A percentile compares a stretch with the other conserved stretches of the same genome.
Evolutionary conservation across 148 eudicot genomes (phyloP).

Genomic region (Vaccinium macrocarpon): DNA sequence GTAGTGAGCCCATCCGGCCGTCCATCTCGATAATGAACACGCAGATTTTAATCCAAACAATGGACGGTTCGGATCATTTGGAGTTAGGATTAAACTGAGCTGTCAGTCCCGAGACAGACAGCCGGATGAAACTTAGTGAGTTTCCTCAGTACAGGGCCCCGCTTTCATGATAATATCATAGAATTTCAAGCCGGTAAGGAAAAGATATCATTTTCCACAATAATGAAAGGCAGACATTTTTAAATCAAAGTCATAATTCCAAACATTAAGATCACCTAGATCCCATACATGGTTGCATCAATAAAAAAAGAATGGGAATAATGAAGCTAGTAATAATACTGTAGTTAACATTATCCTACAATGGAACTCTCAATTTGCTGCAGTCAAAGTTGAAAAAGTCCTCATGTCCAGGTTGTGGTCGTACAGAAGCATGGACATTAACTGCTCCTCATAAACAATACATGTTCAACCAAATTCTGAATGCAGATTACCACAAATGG

Average conservation of each 20-base stretch:
- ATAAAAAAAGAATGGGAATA: neutral
- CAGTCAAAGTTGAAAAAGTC: neutral
- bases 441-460: neutral
- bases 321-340: neutral
- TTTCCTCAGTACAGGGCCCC: too few species aligned
- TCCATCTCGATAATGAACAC: too few species aligned
- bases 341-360: neutral
- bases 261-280: neutral
- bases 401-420: neutral
- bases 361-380: neutral
- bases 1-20: too few species aligned
- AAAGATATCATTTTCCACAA: neutral
- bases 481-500: neutral
- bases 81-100: too few species aligned
- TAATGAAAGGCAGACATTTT: neutral
- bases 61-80: too few species aligned
- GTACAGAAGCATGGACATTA: neutral
- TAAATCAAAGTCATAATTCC: neutral
- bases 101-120: too few species aligned
- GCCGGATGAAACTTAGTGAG: too few species aligned
- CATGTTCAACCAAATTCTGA: neutral
- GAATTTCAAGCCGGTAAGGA: neutral
- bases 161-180: neutral
- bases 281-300: neutral
- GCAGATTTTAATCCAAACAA: too few species aligned